Percentiles rank a stretch among this genome's conserved stretches.
Evolutionary conservation across 306 rosid species (phyloP).

Genomic region (Betula pendula): DNA sequence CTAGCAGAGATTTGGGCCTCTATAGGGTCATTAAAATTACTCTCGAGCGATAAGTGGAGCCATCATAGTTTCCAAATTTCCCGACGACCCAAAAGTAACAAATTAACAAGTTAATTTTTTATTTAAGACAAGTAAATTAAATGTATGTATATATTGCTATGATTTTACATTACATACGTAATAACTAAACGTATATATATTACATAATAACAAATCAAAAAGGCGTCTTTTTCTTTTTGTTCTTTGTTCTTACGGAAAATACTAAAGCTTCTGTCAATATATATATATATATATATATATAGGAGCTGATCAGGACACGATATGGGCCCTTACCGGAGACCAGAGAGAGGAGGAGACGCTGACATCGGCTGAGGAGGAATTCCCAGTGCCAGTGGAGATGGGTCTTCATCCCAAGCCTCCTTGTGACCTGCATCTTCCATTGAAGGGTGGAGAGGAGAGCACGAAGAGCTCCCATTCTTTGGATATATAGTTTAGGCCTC

Average conservation of each 20-base stretch:
- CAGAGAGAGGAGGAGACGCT: conserved; percentile 65
- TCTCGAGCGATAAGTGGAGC: too few relatives aligned
- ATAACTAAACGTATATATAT: too few relatives aligned
- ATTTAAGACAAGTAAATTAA: too few relatives aligned
- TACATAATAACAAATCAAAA: conserved; percentile 17
- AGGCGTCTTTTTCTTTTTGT: neutral
- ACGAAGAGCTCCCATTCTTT: conserved; percentile 96
- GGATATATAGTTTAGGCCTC: too few relatives aligned
- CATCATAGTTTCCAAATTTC: too few relatives aligned
- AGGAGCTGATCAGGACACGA: neutral
- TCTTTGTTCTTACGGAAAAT: conserved; percentile 25
- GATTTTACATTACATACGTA: too few relatives aligned
- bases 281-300: too few relatives aligned
- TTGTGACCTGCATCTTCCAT: conserved; percentile 88
- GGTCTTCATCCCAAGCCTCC: conserved; percentile 78
- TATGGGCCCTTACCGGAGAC: conserved; percentile 55
- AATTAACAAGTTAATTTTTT: too few relatives aligned
- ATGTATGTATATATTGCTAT: too few relatives aligned
- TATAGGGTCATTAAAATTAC: too few relatives aligned
- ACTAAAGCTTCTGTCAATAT: neutral
- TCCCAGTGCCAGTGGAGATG: conserved; percentile 68
- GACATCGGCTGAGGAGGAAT: conserved; percentile 70
- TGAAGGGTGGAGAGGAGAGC: conserved; percentile 54
- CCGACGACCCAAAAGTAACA: too few relatives aligned
- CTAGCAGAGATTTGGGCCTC: too few relatives aligned